These are phyloP conservation scores for Pinus tabuliformis DNA, from an alignment of 75 land plant species.

Conservation along the genomic window DNA sequence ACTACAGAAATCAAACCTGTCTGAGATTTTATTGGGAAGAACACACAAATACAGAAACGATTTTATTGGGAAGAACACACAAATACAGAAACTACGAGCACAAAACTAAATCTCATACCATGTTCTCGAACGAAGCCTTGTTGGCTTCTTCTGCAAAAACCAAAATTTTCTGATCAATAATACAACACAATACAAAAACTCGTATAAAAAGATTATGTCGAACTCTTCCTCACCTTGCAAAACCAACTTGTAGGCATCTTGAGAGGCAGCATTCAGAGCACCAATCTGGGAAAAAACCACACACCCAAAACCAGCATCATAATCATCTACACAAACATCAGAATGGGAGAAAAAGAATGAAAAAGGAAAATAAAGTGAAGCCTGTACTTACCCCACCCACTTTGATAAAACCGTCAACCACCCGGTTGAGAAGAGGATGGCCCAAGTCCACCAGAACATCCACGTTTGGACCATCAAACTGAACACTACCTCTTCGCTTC, in stretches of 20 bases:
- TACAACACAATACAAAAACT: not conserved
- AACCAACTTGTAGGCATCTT: constrained; percentile 26
- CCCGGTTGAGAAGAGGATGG: constrained; percentile 39
- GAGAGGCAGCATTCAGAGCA: constrained; percentile 42
- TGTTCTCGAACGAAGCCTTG: constrained; percentile 28
- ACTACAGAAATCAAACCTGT: not conserved
- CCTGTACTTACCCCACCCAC: constrained; percentile 37
- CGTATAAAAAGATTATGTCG: not conserved
- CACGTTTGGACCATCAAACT: constrained; percentile 4
- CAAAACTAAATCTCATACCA: constrained; percentile 1
- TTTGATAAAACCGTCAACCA: constrained; percentile 44
- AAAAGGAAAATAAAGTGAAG: too few species aligned
- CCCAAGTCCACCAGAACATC: constrained; percentile 41
- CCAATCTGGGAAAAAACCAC: constrained; percentile 14
- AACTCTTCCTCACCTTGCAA: constrained; percentile 17
- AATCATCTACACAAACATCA: not conserved
- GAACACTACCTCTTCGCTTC: too few species aligned
- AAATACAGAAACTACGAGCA: not conserved
- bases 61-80: not conserved
- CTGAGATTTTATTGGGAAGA: not conserved
- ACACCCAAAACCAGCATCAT: not conserved
- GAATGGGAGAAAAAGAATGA: too few species aligned
- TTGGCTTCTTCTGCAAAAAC: constrained; percentile 32
- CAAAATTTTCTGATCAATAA: not conserved
- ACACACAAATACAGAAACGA: not conserved